Base-by-base conservation (phyloP, 2,329 filamentous ascomycete species). In the Verticillium nonalfalfae region DNA sequence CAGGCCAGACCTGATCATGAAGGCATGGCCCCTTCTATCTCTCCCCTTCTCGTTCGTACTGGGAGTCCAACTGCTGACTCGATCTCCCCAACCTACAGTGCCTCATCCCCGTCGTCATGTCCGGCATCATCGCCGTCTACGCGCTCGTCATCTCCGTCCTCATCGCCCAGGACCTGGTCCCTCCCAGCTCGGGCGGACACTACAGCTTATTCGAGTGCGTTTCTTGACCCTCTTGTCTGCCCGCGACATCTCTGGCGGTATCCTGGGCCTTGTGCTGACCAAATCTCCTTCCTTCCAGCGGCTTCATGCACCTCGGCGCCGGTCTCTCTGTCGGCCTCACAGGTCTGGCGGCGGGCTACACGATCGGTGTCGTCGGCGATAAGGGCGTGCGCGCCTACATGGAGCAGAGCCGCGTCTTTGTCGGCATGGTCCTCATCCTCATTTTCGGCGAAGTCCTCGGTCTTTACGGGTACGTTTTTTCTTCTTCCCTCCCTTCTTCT, bases 391-490 rank as follows among this genome's bases (percentile, higher is more conserved):
- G 95, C 69, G 88, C 93, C 61, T 98, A 96, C 79, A 97, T 99
- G 93, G 87, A 92, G 71, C 95, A 99, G 77, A 96, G 91, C 58
- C 86, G 94, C 66, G 90, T 99, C 67, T 99, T 97, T 70, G 95
- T 99, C 58, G 95, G 95, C 76, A 98, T 98, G 95, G 94, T 99
- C 56, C 79, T 99, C 70, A 98, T 98, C 68, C 84, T 98, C 66
- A 99, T 99, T 85, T 99, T 99, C 74, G 95, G 92, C 61, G 95
- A 99, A 82, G 95, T 99, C 18, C 75, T 99, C 73, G 95, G 95
- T 75, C 88, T 99, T 36, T 99, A 99, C 72, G 95, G 95, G 92
- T 97, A 82, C 68, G 89, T 74, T 64, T 4, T 3, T 34, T 2
- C 55, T n/a, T n/a, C n/a, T n/a, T n/a, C n/a, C 4, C 4, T 4